Percentiles rank a stretch among this genome's conserved stretches.
Conservation (phyloP, 2,329 filamentous ascomycete genomes). For the Xylaria sp. region DNA sequence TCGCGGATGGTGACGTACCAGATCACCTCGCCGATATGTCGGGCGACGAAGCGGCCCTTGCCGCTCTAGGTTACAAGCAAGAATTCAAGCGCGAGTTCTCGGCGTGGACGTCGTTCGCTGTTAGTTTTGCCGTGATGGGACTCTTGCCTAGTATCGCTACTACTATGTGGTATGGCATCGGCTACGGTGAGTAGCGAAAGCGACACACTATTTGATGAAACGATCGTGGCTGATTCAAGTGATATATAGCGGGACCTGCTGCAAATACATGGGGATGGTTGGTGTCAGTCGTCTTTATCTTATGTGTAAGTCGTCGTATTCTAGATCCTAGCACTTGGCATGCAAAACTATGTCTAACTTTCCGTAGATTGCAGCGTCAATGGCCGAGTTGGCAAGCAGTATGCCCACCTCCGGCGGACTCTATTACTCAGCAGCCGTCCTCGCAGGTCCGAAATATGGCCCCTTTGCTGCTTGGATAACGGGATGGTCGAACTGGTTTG, state of each 20-base stretch:
- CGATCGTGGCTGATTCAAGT: conserved; percentile 23
- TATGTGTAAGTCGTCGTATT: conserved; percentile 60
- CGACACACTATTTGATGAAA: not conserved
- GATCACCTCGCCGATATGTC: conserved; percentile 47
- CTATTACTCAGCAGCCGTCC: conserved; percentile 78
- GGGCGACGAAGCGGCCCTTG: conserved; percentile 68
- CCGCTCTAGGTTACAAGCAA: conserved; percentile 67
- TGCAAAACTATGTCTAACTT: conserved; percentile 4
- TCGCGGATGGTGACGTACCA: conserved; percentile 43
- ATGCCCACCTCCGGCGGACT: conserved; percentile 79
- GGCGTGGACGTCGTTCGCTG: conserved; percentile 78
- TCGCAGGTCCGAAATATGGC: conserved; percentile 59
- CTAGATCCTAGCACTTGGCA: not conserved
- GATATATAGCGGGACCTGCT: conserved; percentile 45
- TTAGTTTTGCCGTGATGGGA: conserved; percentile 77
- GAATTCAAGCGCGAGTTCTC: conserved; percentile 73
- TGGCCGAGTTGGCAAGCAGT: conserved; percentile 77
- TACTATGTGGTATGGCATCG: conserved; percentile 76
- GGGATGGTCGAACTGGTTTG: conserved; percentile 50
- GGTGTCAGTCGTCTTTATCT: conserved; percentile 76
- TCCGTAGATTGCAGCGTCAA: conserved; percentile 63
- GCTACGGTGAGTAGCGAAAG: conserved; percentile 48
- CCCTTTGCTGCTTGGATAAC: conserved; percentile 50
- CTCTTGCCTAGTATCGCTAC: conserved; percentile 76
- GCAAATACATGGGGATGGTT: conserved; percentile 83